phyloP scores from a whole-genome alignment of 2,329 filamentous ascomycete species.

The Arthrobotrys sinensis region DNA sequence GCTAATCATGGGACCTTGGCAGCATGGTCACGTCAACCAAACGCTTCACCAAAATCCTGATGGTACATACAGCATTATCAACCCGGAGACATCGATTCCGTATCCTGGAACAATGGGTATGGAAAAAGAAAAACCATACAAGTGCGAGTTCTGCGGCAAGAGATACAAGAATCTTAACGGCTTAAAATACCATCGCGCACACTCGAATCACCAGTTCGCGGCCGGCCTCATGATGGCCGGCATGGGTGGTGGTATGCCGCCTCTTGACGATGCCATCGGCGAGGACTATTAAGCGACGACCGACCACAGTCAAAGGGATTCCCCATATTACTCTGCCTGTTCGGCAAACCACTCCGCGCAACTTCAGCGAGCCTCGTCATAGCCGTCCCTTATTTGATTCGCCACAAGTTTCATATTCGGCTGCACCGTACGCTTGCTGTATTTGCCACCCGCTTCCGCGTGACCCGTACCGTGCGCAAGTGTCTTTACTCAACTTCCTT shows the following conservation, averaged over 20 bases:
- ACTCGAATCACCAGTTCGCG: slow-evolving; percentile 67
- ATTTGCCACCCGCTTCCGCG: slow-evolving; percentile 34
- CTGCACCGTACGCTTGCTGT: slow-evolving; percentile 5
- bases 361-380: slow-evolving; percentile 29
- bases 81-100: slow-evolving; percentile 91
- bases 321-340: slow-evolving; percentile 4
- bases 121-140: slow-evolving; percentile 99
- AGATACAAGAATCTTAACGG: slow-evolving; percentile 99
- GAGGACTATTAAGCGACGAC: slow-evolving; percentile 44
- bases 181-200: slow-evolving; percentile 82
- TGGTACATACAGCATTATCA: slow-evolving; percentile 97
- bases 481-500: slow-evolving; percentile 35
- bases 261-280: slow-evolving; percentile 58
- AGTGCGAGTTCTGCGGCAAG: slow-evolving; percentile 96
- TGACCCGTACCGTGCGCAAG: neutral
- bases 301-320: neutral
- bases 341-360: neutral
- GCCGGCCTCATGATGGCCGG: slow-evolving; percentile 59
- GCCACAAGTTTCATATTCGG: slow-evolving; percentile 34
- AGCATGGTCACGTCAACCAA: slow-evolving; percentile 94
- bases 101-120: slow-evolving; percentile 98
- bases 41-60: slow-evolving; percentile 97
- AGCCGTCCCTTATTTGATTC: slow-evolving; percentile 26
- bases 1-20: slow-evolving; percentile 60
- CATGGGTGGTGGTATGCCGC: slow-evolving; percentile 47